Base-by-base conservation (phyloP, 805 yeast genomes). In the Kockiozyma suomiensis region DNA sequence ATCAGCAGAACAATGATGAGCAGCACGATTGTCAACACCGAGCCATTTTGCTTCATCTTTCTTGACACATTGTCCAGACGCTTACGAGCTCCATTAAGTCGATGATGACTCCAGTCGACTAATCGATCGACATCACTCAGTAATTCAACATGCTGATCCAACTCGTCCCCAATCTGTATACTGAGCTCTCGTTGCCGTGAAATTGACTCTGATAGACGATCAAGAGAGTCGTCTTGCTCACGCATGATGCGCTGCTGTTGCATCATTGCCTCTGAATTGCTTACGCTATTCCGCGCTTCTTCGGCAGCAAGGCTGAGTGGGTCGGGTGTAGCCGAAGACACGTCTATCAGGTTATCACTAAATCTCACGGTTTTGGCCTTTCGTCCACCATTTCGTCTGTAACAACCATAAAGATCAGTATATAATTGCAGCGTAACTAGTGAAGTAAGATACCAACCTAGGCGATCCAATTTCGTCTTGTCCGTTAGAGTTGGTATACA, bases 141-240 rank as follows among this genome's bases (percentile, higher is more conserved):
- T 45, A 75, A 66, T 45, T 72, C 73, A 40, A 74, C 62, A 46
- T 77, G 80, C 48, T 65, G 57, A 42, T 66, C 72, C 42, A 77
- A 69, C 65, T 77, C 80, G 23, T 68, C 67, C 55, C 76, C 75
- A 41, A 77, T 76, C 38, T 74, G 73, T 25, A 71, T 65, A 50
- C 77, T 72, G 37, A 77, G 70, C 45, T 70, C 71, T 19, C 74
- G 76, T 63, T 75, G 78, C 12, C 78, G 70, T 10, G 71, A 63
- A 4, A 77, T 76, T 26, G 76, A 72, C 25, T 55, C 50, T 1
- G 77, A 67, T 32, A 77, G 71, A 15, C 68, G 54, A 42, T 73
- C 76, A 17, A 77, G 69, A 17, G 75, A 71, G 33, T 68, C 68
- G 60, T 77, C 80, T 59, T 77, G 80, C 38, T 74, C 72, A n/a